Evolutionary conservation across 148 eudicot species (phyloP).

Genomic region (Rhododendron henanense): DNA sequence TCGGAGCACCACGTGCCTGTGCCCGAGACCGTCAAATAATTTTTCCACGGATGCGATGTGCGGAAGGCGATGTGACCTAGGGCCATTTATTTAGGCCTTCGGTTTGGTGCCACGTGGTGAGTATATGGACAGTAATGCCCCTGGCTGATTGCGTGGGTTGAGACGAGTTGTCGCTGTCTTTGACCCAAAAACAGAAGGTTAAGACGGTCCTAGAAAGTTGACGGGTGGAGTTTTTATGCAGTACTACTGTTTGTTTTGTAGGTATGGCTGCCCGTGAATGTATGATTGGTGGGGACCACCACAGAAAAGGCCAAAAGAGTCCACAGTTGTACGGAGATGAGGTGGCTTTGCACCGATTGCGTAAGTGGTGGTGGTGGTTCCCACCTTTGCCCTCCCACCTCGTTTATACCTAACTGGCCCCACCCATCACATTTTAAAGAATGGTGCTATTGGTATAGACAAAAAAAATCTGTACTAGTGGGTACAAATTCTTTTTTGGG

Average conservation of each 20-base stretch:
- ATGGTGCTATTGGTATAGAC: no score
- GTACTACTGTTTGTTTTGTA: neutral
- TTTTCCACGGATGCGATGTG: no score
- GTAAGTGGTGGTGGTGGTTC: neutral
- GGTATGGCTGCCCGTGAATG: neutral
- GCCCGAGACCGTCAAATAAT: no score
- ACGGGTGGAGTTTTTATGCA: neutral
- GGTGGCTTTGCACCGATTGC: neutral
- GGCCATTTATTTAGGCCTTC: neutral
- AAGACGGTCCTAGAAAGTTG: neutral
- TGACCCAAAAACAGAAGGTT: neutral
- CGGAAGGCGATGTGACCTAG: neutral
- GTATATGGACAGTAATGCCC: neutral
- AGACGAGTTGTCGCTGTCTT: neutral
- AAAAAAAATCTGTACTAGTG: no score
- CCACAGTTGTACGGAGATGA: neutral
- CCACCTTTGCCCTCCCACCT: neutral
- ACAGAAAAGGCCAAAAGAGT: neutral
- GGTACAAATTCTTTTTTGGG: no score
- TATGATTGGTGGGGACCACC: neutral
- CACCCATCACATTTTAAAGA: no score
- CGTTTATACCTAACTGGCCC: no score
- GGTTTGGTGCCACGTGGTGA: neutral
- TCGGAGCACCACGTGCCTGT: no score
- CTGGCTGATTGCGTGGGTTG: neutral